Base-by-base conservation (phyloP, 345 rosid genomes). In the Syzygium oleosum region DNA sequence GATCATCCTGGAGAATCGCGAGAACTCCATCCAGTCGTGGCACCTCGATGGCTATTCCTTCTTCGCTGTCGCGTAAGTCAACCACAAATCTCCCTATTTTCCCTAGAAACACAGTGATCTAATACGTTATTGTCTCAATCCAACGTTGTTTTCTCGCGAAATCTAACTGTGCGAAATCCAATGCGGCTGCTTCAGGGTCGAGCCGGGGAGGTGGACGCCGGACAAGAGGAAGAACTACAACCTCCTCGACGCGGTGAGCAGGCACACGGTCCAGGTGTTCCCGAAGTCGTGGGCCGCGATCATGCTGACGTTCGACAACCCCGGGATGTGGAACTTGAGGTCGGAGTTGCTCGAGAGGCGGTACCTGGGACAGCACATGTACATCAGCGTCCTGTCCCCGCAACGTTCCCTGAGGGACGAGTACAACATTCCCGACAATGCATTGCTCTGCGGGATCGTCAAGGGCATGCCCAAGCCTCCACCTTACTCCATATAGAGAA, bases 271-370 rank as follows among this genome's bases (percentile, higher is more conserved):
- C 61, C 92, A 89, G 22, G 92, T 91, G 59, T 91, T 88, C 86
- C 92, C 92, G 10, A 89, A 91, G 51, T 89, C 91, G 2, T 91
- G 92, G 92, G 92, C 92, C 3, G 92, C 92, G 27, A 88, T 91
- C 19, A 77, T 89, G 86, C 84, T 88, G 59, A 89, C 92, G 11
- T 91, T 91, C 77, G 92, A 91, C 87, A 91, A 91, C 25, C 88
- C 89, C n/a, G 92, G 92, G 53, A 86, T 91, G 85, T 91, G 92
- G 92, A 91, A 91, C 87, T 12, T 91, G 85, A 89, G 92, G 87
- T 89, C 92, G 54, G 92, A 88, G 87, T 15, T 52, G 52, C 79
- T 85, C 41, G 92, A 91, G 85, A 88, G 88, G 5, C 58, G 87
- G 12, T 91, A 89, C 80, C 85, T 91, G 7, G 92, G 92, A 41